Evolutionary conservation across 2,329 filamentous ascomycete species (phyloP).

Genomic region (Ciborinia camelliae): DNA sequence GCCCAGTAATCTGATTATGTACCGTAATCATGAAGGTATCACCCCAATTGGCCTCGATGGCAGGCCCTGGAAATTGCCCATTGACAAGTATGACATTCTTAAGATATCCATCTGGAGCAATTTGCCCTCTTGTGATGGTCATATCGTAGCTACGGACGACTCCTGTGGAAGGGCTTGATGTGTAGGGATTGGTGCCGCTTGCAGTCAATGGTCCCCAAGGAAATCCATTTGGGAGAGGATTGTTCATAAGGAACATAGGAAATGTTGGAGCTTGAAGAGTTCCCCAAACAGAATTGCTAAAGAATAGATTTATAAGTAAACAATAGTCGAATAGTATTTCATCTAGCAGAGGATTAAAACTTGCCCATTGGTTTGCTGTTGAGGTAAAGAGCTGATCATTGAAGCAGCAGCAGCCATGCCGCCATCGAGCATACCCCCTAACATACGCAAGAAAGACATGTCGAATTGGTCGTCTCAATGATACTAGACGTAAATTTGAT

Average conservation of each 20-base stretch:
- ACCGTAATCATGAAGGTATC: constrained; percentile 58
- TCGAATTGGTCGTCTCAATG: background rate
- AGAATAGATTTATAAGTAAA: background rate
- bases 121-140: constrained; percentile 32
- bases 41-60: constrained; percentile 41
- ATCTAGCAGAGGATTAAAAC: background rate
- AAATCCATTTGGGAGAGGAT: constrained; percentile 47
- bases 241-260: constrained; percentile 46
- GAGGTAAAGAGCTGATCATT: background rate
- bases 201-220: constrained; percentile 51
- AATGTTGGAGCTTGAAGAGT: constrained; percentile 33
- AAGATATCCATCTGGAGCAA: constrained; percentile 42
- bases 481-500: background rate
- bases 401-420: no score
- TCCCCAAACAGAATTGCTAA: constrained; percentile 34
- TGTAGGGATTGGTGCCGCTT: constrained; percentile 40
- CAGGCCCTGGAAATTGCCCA: constrained; percentile 39
- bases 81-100: constrained; percentile 52
- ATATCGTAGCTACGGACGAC: constrained; percentile 39
- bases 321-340: background rate
- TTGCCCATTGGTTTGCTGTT: background rate
- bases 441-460: background rate
- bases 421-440: background rate
- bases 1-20: constrained; percentile 60
- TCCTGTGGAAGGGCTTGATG: constrained; percentile 41